Percentiles rank a stretch among this genome's conserved stretches.
These are phyloP conservation scores for Xylaria hypoxylon DNA, from an alignment of 2,329 filamentous ascomycete species.

Conservation along the genomic window DNA sequence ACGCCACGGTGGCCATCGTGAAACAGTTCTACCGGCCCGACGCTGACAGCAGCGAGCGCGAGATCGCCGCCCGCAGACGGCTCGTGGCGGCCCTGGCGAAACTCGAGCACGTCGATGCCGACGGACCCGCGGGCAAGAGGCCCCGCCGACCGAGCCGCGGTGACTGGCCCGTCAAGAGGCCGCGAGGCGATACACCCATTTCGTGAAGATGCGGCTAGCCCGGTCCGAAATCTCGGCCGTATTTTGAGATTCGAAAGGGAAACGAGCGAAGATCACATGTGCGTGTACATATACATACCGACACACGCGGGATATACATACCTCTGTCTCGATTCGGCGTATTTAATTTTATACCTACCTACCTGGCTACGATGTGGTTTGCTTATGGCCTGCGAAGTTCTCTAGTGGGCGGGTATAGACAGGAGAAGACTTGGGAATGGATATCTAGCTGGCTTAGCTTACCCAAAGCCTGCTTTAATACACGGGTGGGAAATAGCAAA, in stretches of 20 bases:
- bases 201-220: neutral
- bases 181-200: conserved; percentile 47
- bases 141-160: conserved; percentile 55
- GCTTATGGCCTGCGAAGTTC: neutral
- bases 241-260: neutral
- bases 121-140: conserved; percentile 50
- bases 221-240: neutral
- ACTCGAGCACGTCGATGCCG: conserved; percentile 57
- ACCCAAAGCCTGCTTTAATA: neutral
- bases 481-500: neutral
- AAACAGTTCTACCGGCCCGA: conserved; percentile 65
- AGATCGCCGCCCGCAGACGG: conserved; percentile 65
- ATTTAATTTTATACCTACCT: conserved; percentile 13
- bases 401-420: neutral
- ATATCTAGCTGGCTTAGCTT: neutral
- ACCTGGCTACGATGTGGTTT: neutral
- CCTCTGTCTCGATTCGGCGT: neutral
- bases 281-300: conserved; percentile 6
- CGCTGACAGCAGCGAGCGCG: conserved; percentile 60
- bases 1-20: conserved; percentile 64
- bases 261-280: neutral
- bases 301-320: conserved; percentile 1
- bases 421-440: neutral
- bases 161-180: conserved; percentile 59
- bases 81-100: conserved; percentile 61